phyloP scores from a whole-genome alignment of 2,329 filamentous ascomycete genomes.

The Trichoderma asperellum region DNA sequence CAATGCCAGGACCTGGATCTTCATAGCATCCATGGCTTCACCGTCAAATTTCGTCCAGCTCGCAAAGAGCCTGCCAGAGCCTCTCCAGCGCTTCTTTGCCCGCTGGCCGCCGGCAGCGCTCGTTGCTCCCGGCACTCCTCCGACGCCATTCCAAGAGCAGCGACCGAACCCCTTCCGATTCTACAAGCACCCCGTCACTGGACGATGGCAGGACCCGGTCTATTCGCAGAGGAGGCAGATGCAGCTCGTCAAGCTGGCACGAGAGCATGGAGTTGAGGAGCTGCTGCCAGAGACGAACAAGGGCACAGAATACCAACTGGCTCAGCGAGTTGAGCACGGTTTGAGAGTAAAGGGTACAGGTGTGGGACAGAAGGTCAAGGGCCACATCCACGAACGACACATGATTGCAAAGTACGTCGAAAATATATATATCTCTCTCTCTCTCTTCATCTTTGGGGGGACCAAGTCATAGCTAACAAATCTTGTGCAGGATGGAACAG shows the following conservation, averaged over 20 bases:
- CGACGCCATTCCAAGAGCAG: slow-evolving; percentile 58
- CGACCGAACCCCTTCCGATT: slow-evolving; percentile 80
- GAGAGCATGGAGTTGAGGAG: slow-evolving; percentile 76
- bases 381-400: slow-evolving; percentile 88
- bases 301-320: slow-evolving; percentile 71
- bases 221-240: slow-evolving; percentile 87
- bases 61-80: slow-evolving; percentile 73
- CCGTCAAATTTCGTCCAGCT: slow-evolving; percentile 55
- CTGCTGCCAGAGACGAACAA: slow-evolving; percentile 78
- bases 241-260: slow-evolving; percentile 84
- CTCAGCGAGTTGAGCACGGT: slow-evolving; percentile 75
- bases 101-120: slow-evolving; percentile 78
- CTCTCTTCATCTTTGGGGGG: not conserved
- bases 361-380: slow-evolving; percentile 91
- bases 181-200: slow-evolving; percentile 76
- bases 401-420: slow-evolving; percentile 70
- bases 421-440: not conserved
- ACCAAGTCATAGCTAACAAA: slow-evolving; percentile 29
- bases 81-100: slow-evolving; percentile 83
- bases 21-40: slow-evolving; percentile 40
- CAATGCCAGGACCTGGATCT: slow-evolving; percentile 19
- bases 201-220: slow-evolving; percentile 80
- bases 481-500: slow-evolving; percentile 70
- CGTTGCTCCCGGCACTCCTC: slow-evolving; percentile 50
- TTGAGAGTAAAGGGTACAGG: slow-evolving; percentile 89